A percentile compares a stretch with the other conserved stretches of the same genome.
These are phyloP conservation scores for Puccinia sorghi DNA, from an alignment of 1,284 basidiomycete genomes.

Conservation along the genomic window DNA sequence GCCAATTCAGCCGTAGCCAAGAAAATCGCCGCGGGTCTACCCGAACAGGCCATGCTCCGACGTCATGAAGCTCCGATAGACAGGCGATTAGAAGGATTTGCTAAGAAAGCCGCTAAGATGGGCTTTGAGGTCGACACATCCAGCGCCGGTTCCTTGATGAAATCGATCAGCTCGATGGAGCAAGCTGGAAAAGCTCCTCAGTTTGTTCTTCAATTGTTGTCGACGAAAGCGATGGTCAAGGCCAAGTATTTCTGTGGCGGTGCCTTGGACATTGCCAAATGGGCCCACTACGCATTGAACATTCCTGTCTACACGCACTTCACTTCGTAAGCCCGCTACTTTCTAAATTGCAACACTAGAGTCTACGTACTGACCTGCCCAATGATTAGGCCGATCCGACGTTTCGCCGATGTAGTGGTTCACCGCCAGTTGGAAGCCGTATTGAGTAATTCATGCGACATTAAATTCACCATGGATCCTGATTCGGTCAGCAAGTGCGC, in stretches of 20 bases:
- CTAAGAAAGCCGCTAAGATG: conserved; percentile 75
- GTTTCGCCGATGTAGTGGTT: conserved; percentile 89
- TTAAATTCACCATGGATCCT: conserved; percentile 93
- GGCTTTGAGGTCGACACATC: conserved; percentile 80
- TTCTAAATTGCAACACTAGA: background rate
- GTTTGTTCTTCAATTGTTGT: conserved; percentile 72
- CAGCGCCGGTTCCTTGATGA: conserved; percentile 78
- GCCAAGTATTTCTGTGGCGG: conserved; percentile 99
- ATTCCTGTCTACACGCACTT: conserved; percentile 95
- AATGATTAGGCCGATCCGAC: conserved; percentile 54
- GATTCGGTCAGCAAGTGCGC: conserved; percentile 96
- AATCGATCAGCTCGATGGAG: conserved; percentile 72
- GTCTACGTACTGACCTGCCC: background rate
- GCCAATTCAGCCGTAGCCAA: conserved; percentile 88
- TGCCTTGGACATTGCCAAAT: conserved; percentile 98
- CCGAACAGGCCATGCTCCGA: conserved; percentile 89
- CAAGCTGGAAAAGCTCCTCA: conserved; percentile 70
- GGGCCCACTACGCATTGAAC: conserved; percentile 87
- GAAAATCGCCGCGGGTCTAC: conserved; percentile 86
- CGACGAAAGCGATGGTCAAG: conserved; percentile 82
- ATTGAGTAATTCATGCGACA: conserved; percentile 69
- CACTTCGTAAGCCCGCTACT: conserved; percentile 61
- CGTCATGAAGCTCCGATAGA: conserved; percentile 91
- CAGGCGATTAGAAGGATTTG: conserved; percentile 76
- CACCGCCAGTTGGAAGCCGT: conserved; percentile 96